phyloP scores from a whole-genome alignment of 345 rosid species.

The Ceriops tagal region DNA sequence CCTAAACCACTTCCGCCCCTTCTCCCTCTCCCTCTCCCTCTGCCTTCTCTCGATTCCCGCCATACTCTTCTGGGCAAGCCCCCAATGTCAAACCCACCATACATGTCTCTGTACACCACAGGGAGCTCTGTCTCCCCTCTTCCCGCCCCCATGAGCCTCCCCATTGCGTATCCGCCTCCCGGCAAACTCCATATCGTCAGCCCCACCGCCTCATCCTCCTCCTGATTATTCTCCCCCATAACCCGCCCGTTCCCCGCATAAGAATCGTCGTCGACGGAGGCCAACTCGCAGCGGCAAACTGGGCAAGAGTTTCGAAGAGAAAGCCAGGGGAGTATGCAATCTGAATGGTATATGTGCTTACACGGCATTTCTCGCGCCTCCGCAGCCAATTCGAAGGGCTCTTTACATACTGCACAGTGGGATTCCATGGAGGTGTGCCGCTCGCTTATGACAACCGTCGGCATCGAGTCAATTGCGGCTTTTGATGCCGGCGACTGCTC shows the following conservation, averaged over 20 bases:
- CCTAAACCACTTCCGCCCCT: conserved; percentile 28
- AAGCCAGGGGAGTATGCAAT: conserved; percentile 93
- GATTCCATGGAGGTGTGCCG: conserved; percentile 44
- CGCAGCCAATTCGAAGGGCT: conserved; percentile 54
- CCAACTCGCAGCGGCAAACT: conserved; percentile 84
- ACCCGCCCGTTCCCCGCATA: background rate
- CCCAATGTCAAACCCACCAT: conserved; percentile 67
- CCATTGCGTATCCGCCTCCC: conserved; percentile 91
- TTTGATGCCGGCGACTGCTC: conserved; percentile 84
- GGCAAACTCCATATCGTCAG: conserved; percentile 94
- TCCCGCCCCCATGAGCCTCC: conserved; percentile 72
- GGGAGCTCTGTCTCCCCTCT: conserved; percentile 76
- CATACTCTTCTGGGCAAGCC: conserved; percentile 73
- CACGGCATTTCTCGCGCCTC: conserved; percentile 93
- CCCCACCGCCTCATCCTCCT: conserved; percentile 48
- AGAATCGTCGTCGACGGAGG: conserved; percentile 28
- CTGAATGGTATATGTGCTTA: conserved; percentile 82
- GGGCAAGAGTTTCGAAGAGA: conserved; percentile 85
- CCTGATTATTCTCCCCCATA: background rate
- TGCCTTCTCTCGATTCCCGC: conserved; percentile 55
- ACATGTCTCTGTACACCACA: conserved; percentile 83
- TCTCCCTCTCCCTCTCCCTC: conserved; percentile 50
- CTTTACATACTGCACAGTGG: conserved; percentile 91
- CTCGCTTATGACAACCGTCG: conserved; percentile 46
- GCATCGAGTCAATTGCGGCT: conserved; percentile 81